Conservation (phyloP, 2,329 filamentous ascomycete genomes). For the Metarhizium guizhouense region DNA sequence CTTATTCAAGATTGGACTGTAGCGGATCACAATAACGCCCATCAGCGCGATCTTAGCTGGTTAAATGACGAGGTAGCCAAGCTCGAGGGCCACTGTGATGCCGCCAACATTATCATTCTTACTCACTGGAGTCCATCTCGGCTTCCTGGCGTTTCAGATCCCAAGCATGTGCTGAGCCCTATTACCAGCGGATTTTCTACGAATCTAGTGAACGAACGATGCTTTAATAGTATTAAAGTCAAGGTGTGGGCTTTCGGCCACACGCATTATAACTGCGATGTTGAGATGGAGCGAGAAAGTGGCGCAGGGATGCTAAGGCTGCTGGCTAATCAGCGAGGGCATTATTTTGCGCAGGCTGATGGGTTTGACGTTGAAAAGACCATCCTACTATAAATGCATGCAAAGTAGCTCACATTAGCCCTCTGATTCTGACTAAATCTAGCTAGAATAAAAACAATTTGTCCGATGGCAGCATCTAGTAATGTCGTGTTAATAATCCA, state of each 20-base stretch:
- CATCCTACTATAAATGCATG: not conserved
- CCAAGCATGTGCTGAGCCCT: conserved; percentile 20
- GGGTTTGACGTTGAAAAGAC: conserved; percentile 20
- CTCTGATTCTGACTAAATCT: too few species aligned
- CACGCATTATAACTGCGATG: conserved; percentile 38
- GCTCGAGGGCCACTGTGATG: conserved; percentile 9
- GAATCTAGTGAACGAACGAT: conserved; percentile 25
- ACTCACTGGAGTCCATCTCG: conserved; percentile 34
- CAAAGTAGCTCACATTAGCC: too few species aligned
- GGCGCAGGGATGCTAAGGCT: conserved; percentile 19
- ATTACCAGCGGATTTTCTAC: conserved; percentile 28
- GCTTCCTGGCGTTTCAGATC: conserved; percentile 23
- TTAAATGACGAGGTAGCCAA: conserved; percentile 27
- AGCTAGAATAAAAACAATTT: too few species aligned
- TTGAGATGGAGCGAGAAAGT: conserved; percentile 15
- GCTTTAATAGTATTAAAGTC: conserved; percentile 25
- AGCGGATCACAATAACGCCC: conserved; percentile 25
- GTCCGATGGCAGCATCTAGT: too few species aligned
- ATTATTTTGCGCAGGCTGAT: conserved; percentile 27
- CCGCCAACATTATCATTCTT: conserved; percentile 25
- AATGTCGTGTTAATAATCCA: too few species aligned
- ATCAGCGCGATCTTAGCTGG: conserved; percentile 32
- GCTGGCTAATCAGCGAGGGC: conserved; percentile 30
- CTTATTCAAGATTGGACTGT: conserved; percentile 32
- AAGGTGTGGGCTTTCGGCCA: conserved; percentile 40